Evolutionary conservation across 2,329 filamentous ascomycete species (phyloP), one percentile per base, ranked within the genome.

Genomic region (Colletotrichum sp.): DNA sequence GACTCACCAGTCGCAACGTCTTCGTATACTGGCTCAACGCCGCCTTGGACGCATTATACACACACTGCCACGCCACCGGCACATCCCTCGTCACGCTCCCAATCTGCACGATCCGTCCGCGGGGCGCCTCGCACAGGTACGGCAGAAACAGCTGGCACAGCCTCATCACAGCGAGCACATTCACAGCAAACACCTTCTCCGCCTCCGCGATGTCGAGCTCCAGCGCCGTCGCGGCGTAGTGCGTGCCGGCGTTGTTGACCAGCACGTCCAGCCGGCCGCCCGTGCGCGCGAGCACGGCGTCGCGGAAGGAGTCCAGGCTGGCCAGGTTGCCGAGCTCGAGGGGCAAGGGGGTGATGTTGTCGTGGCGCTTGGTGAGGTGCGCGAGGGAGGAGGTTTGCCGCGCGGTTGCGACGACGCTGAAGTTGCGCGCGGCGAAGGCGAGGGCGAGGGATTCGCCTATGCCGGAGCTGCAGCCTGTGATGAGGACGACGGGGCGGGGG

Each of bases 21-120:
- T 52, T 52, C 3, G 43, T 52, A 52, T 52, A 52, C 6, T 52
- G 43, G 4, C 43, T 52, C 43, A 52, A 21, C 21, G 76, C 76
- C 14, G 76, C 76, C 59, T 77, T 79, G 43, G 76, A 77, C 8
- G 76, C 76, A 26, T 77, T 77, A 59, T 77, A 77, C 24, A 61
- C 72, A 30, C 69, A 68, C 67, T 77, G 76, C 76, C 76, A 77
- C 60, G 63, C 67, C 32, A 60, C 43, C 18, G 70, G 72, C 48
- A 71, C 69, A 26, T 65, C 57, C 24, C 74, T 16, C 14, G 69
- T 72, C n/a, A 76, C 64, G 43, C 74, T 76, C 24, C 70, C 74
- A 34, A 76, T 72, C 74, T 78, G 74, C 52, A 78, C 77, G 59
- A 78, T 78, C 52, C 67, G 64, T 1, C 75, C 74, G 26, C 55